Percentiles rank a stretch among this genome's conserved stretches.
Evolutionary conservation across 441 rosid species (phyloP).

Genomic region (Cnidoscolus chayamansa): DNA sequence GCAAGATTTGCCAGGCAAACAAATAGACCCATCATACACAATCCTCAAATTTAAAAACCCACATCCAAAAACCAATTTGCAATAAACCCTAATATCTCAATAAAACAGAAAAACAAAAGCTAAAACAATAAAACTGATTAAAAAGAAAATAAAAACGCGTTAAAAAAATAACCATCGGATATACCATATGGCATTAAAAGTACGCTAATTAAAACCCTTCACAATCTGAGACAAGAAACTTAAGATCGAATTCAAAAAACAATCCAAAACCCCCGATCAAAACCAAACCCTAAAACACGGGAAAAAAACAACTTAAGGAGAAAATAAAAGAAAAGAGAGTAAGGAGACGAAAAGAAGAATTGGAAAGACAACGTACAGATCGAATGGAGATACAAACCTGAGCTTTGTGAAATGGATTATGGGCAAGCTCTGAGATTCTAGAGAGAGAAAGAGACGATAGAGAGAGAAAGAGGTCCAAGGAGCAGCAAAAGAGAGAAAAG

Average conservation of each 20-base stretch:
- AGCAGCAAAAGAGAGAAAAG: slow-evolving; percentile 23
- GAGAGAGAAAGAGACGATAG: slow-evolving; percentile 26
- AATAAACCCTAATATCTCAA: slow-evolving; percentile 23
- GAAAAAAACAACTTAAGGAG: background rate
- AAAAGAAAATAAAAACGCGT: slow-evolving; percentile 5
- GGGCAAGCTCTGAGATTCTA: slow-evolving; percentile 36
- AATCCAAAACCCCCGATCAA: slow-evolving; percentile 40
- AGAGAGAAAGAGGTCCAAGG: slow-evolving; percentile 6
- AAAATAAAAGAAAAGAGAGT: background rate
- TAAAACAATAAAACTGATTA: background rate
- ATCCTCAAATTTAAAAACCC: slow-evolving; percentile 20
- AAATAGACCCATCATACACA: slow-evolving; percentile 13
- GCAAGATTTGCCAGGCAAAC: background rate
- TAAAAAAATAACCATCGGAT: slow-evolving; percentile 7
- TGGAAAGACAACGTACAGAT: slow-evolving; percentile 30
- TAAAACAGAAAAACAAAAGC: background rate
- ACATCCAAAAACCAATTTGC: slow-evolving; percentile 14
- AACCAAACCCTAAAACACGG: slow-evolving; percentile 32
- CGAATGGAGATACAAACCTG: slow-evolving; percentile 42
- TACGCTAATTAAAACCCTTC: slow-evolving; percentile 20
- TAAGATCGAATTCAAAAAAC: slow-evolving; percentile 26
- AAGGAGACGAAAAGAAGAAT: background rate
- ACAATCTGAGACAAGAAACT: slow-evolving; percentile 1
- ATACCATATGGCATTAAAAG: slow-evolving; percentile 27
- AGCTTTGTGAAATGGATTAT: slow-evolving; percentile 30